Evolutionary conservation across 495 filamentous ascomycete genomes (phyloP).

Genomic region (Penicillium maclennaniae): DNA sequence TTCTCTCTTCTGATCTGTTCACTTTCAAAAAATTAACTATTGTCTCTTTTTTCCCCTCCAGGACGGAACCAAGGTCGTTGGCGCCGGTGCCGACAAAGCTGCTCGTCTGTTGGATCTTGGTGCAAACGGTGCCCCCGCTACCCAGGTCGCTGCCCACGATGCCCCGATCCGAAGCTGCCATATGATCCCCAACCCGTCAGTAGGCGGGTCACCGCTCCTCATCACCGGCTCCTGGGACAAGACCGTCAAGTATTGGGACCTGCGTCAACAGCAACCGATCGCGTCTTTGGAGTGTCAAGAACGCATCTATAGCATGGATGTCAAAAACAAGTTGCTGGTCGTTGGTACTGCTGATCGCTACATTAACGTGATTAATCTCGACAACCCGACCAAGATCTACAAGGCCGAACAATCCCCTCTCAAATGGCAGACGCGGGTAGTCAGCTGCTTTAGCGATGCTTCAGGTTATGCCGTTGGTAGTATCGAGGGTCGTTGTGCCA

Average conservation of each 20-base stretch:
- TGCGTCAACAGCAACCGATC: constrained; percentile 62
- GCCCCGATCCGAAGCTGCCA: constrained; percentile 74
- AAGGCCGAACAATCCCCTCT: constrained; percentile 81
- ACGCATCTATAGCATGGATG: constrained; percentile 84
- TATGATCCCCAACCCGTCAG: constrained; percentile 56
- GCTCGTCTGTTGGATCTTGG: constrained; percentile 74
- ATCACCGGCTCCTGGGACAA: constrained; percentile 96
- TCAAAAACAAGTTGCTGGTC: constrained; percentile 71
- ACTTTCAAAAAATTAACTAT: constrained; percentile 3
- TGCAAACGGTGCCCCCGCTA: constrained; percentile 46
- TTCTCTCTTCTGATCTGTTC: not conserved
- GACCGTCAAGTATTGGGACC: constrained; percentile 93
- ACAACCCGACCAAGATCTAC: constrained; percentile 72
- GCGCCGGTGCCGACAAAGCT: constrained; percentile 80
- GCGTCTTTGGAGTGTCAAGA: constrained; percentile 67
- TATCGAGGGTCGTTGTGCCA: constrained; percentile 85
- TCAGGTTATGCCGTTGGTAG: constrained; percentile 81
- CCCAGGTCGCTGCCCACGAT: constrained; percentile 74
- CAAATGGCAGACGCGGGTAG: constrained; percentile 82
- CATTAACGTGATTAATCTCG: constrained; percentile 80
- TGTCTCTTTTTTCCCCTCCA: constrained; percentile 19
- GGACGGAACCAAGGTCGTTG: constrained; percentile 73
- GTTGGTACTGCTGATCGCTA: constrained; percentile 83
- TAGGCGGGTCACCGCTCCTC: constrained; percentile 59
- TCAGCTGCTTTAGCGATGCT: constrained; percentile 80